Conservation (phyloP, 441 rosid species). For the Arabidopsis lyrata region DNA sequence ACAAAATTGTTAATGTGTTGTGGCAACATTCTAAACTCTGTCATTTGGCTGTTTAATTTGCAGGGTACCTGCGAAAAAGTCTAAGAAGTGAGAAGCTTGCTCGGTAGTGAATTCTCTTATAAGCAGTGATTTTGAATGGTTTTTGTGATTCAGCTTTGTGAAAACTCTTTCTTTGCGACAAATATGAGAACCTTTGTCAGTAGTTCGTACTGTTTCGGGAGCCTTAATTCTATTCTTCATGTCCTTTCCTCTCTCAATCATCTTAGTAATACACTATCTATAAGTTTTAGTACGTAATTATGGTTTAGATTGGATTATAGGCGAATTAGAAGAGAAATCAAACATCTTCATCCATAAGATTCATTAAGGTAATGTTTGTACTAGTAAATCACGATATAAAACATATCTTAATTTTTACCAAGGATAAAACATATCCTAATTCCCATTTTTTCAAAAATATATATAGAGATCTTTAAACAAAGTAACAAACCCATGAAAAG, state of each 20-base stretch:
- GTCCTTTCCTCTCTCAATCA: not conserved
- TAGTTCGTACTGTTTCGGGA: constrained; percentile 9
- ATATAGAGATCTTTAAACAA: not conserved
- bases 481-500: constrained; percentile 1
- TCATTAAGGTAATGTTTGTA: not conserved
- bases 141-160: constrained; percentile 32
- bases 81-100: constrained; percentile 55
- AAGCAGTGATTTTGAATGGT: constrained; percentile 30
- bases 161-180: constrained; percentile 15
- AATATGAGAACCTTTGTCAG: constrained; percentile 18
- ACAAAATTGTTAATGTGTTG: not conserved
- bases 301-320: not conserved
- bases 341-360: not conserved
- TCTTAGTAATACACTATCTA: not conserved
- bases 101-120: not conserved
- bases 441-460: not conserved
- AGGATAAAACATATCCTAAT: not conserved
- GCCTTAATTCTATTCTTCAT: not conserved
- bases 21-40: not conserved
- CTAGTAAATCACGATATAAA: not conserved
- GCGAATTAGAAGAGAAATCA: not conserved
- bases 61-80: constrained; percentile 59
- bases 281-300: not conserved
- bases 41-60: constrained; percentile 7
- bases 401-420: no score